Base-by-base conservation (phyloP, 2,329 filamentous ascomycete genomes). In the Colletotrichum destructivum region DNA sequence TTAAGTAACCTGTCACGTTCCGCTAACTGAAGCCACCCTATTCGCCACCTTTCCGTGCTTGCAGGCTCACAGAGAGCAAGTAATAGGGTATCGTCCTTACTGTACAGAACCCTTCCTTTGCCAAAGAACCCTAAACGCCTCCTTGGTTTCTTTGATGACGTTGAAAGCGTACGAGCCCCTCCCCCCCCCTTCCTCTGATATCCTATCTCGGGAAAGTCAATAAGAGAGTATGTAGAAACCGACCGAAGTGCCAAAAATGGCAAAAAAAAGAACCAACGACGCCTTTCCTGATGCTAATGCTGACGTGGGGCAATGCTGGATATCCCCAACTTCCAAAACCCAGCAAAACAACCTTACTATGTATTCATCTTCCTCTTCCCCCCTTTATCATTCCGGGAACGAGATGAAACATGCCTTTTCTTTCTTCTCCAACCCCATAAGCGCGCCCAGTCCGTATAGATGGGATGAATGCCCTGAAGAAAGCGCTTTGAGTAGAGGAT, bases 11-110 rank as follows among this genome's bases (percentile, higher is more conserved):
- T 65, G 49, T 42, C 13, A 38, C 18, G 31, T 55, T 13, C 51
- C 54, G 16, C 62, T 47, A 31, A 59, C 62, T 66, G 18, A 44
- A 54, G 21, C 54, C 40, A 66, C 42, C 52, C 59, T 38, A 18
- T 72, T 72, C 59, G 69, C 69, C 66, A 64, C 31, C 46, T 54
- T 72, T 46, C 69, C 38, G 62, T 70, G 49, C 47, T 42, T 64
- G 51, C 52, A 44, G 60, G 66, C 69, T 63, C 69, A 64, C 60
- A 26, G 31, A 55, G 66, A 54, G 47, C 54, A 51, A 72, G 70
- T 61, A 62, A 69, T 69, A 49, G 70, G 70, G 70, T 72, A 72
- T 72, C 70, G 70, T 71, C 67, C 70, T 51, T 71, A 66, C 49
- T 72, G 67, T 71, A 71, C 55, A 72, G 67, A 66, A 61, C 59